Percentiles rank a stretch among this genome's conserved stretches.
phyloP scores from a whole-genome alignment of 148 eudicot species.

The Rhododendron griersonianum region DNA sequence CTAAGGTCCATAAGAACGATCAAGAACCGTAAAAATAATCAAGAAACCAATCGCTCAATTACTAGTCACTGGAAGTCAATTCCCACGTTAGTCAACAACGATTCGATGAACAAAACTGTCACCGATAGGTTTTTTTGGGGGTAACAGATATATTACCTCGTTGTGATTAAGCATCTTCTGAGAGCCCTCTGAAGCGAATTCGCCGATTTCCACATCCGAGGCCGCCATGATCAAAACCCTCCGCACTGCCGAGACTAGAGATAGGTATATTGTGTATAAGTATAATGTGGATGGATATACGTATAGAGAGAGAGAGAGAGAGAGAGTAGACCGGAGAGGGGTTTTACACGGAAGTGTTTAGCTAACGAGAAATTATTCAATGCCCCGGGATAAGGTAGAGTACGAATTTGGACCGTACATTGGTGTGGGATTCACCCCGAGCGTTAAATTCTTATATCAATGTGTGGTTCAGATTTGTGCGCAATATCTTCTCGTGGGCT shows the following conservation, averaged over 20 bases:
- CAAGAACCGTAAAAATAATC: not conserved
- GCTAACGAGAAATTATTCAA: too few species aligned
- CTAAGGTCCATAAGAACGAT: not conserved
- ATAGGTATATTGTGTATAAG: too few species aligned
- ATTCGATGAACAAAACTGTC: not conserved
- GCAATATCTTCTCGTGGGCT: too few species aligned
- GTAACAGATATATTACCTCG: not conserved
- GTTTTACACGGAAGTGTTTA: too few species aligned
- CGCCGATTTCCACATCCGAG: not conserved
- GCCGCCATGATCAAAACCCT: not conserved
- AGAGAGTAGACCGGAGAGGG: not conserved
- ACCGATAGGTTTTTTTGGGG: not conserved
- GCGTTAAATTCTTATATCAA: too few species aligned
- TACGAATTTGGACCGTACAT: too few species aligned
- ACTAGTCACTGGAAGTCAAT: not conserved
- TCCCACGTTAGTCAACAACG: not conserved
- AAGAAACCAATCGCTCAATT: not conserved
- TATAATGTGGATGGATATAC: too few species aligned
- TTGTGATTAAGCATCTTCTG: not conserved
- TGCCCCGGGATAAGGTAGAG: too few species aligned
- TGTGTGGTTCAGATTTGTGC: too few species aligned
- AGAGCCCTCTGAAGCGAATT: not conserved
- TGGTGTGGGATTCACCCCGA: too few species aligned
- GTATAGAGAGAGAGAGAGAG: not conserved
- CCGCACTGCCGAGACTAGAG: not conserved